A percentile compares a stretch with the other conserved stretches of the same genome.
Evolutionary conservation across 257 asterid genomes (phyloP).

Genomic region (Gentiana straminea): DNA sequence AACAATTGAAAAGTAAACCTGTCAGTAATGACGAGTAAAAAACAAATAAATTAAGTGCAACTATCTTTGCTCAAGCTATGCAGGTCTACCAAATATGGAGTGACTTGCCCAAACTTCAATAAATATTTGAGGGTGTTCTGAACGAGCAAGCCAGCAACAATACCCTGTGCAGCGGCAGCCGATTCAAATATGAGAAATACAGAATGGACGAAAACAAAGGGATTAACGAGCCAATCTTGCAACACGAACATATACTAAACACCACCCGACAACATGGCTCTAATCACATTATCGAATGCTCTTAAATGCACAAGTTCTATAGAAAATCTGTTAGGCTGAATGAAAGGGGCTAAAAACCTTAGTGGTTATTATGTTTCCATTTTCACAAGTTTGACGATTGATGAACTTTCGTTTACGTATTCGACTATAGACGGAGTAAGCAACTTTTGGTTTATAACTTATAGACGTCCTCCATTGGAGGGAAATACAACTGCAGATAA

Average conservation of each 20-base stretch:
- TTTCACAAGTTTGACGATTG: not conserved
- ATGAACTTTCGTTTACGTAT: not conserved
- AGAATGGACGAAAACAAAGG: too few relatives aligned
- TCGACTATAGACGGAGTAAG: not conserved
- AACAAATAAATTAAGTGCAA: not conserved
- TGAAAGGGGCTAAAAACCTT: not conserved
- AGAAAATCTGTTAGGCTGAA: too few relatives aligned
- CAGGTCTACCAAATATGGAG: conserved; percentile 74
- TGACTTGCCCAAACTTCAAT: conserved; percentile 81
- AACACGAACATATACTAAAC: too few relatives aligned
- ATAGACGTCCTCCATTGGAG: too few relatives aligned
- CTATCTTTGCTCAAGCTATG: not conserved
- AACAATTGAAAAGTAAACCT: not conserved
- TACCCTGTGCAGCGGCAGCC: conserved; percentile 51
- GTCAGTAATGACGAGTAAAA: not conserved
- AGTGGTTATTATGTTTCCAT: not conserved
- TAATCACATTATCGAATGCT: too few relatives aligned
- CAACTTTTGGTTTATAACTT: not conserved
- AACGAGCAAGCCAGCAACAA: conserved; percentile 95
- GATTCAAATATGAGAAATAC: conserved; percentile 3
- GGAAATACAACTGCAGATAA: too few relatives aligned
- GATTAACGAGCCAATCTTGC: too few relatives aligned
- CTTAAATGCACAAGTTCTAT: too few relatives aligned
- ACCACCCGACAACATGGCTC: too few relatives aligned
- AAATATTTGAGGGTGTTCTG: conserved; percentile 90